These are phyloP conservation scores for Martiniozyma asiatica DNA, from an alignment of 1,139 yeast genomes.

Conservation along the genomic window DNA sequence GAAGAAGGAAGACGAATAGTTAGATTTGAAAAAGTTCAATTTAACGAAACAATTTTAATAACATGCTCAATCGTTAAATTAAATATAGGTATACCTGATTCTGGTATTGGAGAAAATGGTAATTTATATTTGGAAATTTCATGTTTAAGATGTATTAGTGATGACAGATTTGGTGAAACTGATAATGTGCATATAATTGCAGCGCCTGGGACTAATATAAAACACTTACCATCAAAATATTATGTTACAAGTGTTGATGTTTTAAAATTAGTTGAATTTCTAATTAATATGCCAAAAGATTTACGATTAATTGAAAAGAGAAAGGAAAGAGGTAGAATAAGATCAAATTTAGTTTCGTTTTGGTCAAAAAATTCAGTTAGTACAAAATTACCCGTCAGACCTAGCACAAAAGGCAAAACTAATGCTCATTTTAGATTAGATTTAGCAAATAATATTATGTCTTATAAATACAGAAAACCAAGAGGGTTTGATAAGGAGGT, in stretches of 20 bases:
- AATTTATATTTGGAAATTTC: conserved; percentile 48
- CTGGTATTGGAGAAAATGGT: conserved; percentile 26
- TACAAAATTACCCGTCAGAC: conserved; percentile 38
- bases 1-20: conserved; percentile 44
- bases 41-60: conserved; percentile 34
- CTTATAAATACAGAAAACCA: conserved; percentile 51
- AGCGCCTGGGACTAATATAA: no score
- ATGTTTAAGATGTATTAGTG: conserved; percentile 35
- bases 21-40: conserved; percentile 42
- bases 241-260: conserved; percentile 59
- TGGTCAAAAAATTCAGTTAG: conserved; percentile 53
- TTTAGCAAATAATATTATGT: conserved; percentile 53
- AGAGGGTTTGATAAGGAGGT: conserved; percentile 61
- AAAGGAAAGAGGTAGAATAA: conserved; percentile 49
- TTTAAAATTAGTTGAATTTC: conserved; percentile 47
- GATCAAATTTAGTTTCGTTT: conserved; percentile 56
- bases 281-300: conserved; percentile 36
- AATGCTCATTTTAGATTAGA: conserved; percentile 40
- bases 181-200: conserved; percentile 23
- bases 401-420: conserved; percentile 11
- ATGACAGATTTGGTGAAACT: conserved; percentile 23
- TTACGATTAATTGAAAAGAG: conserved; percentile 39
- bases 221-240: conserved; percentile 26
- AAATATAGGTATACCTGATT: conserved; percentile 35
- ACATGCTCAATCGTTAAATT: conserved; percentile 41